phyloP scores from a whole-genome alignment of 1,284 basidiomycete genomes.

The Athelia psychrophila region DNA sequence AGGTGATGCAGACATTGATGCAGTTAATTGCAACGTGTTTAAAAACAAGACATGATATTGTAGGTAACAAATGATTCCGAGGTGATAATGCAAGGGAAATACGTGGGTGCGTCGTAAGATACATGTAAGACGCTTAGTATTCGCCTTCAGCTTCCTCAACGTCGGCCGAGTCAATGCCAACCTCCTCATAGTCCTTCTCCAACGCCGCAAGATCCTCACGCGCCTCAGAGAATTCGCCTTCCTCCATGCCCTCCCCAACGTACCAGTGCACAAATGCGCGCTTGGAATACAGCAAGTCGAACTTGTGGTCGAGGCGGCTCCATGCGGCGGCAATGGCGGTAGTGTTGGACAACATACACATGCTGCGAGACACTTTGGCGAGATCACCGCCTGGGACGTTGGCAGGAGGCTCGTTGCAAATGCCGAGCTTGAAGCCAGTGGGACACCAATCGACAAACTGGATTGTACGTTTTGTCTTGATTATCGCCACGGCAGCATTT shows the following conservation, averaged over 20 bases:
- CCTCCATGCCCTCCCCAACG: conserved; percentile 98
- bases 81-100: conserved; percentile 11
- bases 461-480: conserved; percentile 85
- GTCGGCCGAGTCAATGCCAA: conserved; percentile 89
- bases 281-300: conserved; percentile 91
- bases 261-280: conserved; percentile 95
- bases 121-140: conserved; percentile 46
- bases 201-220: conserved; percentile 96
- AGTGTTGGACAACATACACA: conserved; percentile 90
- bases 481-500: conserved; percentile 81
- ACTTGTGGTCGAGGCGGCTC: conserved; percentile 93
- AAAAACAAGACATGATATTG: neutral
- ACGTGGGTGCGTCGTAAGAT: conserved; percentile 27
- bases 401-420: conserved; percentile 88
- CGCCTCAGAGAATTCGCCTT: conserved; percentile 97
- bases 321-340: conserved; percentile 87
- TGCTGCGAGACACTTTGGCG: conserved; percentile 82
- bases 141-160: conserved; percentile 77
- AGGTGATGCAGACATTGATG: neutral
- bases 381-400: conserved; percentile 85
- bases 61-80: conserved; percentile 1
- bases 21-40: neutral
- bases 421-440: conserved; percentile 87
- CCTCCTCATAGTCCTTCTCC: conserved; percentile 97
- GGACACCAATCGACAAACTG: conserved; percentile 92